Base-by-base conservation (phyloP, 2,329 filamentous ascomycete genomes). In the Pezicula neosporulosa region DNA sequence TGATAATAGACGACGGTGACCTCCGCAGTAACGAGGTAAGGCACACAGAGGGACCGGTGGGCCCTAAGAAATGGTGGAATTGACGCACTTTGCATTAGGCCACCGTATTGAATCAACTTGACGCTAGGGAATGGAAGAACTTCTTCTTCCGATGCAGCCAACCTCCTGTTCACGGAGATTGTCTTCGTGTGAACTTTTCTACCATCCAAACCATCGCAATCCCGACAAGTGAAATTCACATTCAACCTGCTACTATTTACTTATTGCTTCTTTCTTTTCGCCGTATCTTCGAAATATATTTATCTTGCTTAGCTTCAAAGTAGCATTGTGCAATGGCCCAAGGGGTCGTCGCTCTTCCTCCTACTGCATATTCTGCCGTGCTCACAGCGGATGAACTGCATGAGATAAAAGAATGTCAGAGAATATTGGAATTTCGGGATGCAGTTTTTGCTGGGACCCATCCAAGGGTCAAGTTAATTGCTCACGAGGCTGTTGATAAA, bases 401-500 rank as follows among this genome's bases (percentile, higher is more conserved):
- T 63, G 82, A 86, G 64, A 71, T 86, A 46, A 70, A 76, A 62
- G 83, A 92, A 70, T 94, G 90, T 74, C 81, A 87, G 66, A 90
- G 86, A 72, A 88, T 97, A 63, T 69, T 96, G 65, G 82, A 78
- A 60, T 85, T 97, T 70, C 86, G 85, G 70, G 88, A 96, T 74
- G 78, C 85, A 60, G 81, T 97, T 61, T 77, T 94, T 66, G 82
- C 89, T 68, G 91, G 92, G 65, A 83, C 79, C 61, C 87, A 92
- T 64, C 78, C 82, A 46, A 77, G 73, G 61, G 78, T 86, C 70
- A 85, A 82, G 66, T 66, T 77, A 33, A 76, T 78, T 52, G 61
- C 71, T 51, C 72, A 74, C 64, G 60, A 74, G 55, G 62, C 60
- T 55, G 60, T 66, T 67, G 53, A 56, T 61, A 39, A 57, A 49